Evolutionary conservation across 495 filamentous ascomycete species (phyloP), one percentile per base, ranked within the genome.

Genomic region (Penicillium verhagenii): DNA sequence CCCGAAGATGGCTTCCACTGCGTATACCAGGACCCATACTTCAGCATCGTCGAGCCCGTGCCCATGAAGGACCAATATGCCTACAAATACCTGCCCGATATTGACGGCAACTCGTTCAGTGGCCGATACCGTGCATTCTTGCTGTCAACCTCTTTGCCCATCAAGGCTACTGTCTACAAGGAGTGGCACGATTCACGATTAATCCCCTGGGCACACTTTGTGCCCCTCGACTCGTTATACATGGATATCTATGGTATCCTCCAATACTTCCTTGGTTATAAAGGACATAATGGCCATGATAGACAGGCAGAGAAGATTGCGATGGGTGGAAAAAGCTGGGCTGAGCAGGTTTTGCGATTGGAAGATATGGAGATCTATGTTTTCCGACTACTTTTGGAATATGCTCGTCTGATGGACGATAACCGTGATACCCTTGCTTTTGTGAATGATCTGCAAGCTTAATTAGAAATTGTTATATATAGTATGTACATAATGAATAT

Each of bases 111-210:
- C 59, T 72, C 73, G 1, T 75, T 79, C 47, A 77, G 72, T 3
- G 81, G 78, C 3, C 68, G 82, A 1, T 85, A 72, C 57, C 75
- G 77, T 20, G 53, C 70, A 69, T 8, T 70, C 83, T 6, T 64
- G 82, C 19, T 69, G 71, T 2, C 74, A 70, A 64, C 67, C 7
- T 69, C 65, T 25, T 54, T 67, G 3, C 71, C 72, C 1, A 54
- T 85, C 25, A 84, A 82, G 51, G 60, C 73, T 50, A 79, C 73
- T 0, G 54, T 81, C 4, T 70, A 81, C 33, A 63, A 72, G 18
- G 82, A 85, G 64, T 85, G 82, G 82, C 81, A 83, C 54, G 76
- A 82, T 19, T 73, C 78, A 8, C 61, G 78, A 1, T 63, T 84
- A 16, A 38, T 77, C n/a, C 79, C 82, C 0, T 85, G 82, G 82